A percentile compares a stretch with the other conserved stretches of the same genome.
Conservation (phyloP, 2,329 filamentous ascomycete genomes). For the Sporothrix globosa region DNA sequence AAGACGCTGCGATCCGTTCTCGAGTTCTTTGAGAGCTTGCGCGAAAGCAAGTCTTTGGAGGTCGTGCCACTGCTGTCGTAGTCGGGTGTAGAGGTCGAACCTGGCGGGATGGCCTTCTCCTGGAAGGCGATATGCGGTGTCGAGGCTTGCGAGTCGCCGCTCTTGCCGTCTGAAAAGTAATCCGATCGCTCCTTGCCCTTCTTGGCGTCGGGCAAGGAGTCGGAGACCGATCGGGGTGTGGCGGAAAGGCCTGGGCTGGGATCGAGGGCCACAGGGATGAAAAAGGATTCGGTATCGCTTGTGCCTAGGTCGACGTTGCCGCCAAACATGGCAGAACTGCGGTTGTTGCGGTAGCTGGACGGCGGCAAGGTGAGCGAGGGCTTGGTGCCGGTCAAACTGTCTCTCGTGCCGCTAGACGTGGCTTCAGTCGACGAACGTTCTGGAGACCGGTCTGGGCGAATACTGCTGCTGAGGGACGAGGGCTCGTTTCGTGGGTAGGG, state of each 20-base stretch:
- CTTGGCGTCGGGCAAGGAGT: slow-evolving; percentile 49
- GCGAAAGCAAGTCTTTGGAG: slow-evolving; percentile 54
- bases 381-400: slow-evolving; percentile 32
- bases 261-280: slow-evolving; percentile 76
- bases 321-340: slow-evolving; percentile 68
- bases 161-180: slow-evolving; percentile 56
- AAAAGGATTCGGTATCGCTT: slow-evolving; percentile 67
- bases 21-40: slow-evolving; percentile 54
- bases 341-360: slow-evolving; percentile 75
- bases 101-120: slow-evolving; percentile 69
- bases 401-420: slow-evolving; percentile 43
- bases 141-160: slow-evolving; percentile 56
- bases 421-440: slow-evolving; percentile 52
- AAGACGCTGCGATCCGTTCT: slow-evolving; percentile 44
- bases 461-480: slow-evolving; percentile 56
- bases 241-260: slow-evolving; percentile 63
- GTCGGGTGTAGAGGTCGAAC: slow-evolving; percentile 49
- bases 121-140: slow-evolving; percentile 93
- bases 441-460: slow-evolving; percentile 57
- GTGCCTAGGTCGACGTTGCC: slow-evolving; percentile 45
- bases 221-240: slow-evolving; percentile 59
- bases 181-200: slow-evolving; percentile 54
- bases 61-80: slow-evolving; percentile 55
- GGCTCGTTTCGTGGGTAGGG: slow-evolving; percentile 57
- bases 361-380: slow-evolving; percentile 66